Evolutionary conservation across 1,284 basidiomycete genomes (phyloP).

Genomic region (Heliocybe sulcata): DNA sequence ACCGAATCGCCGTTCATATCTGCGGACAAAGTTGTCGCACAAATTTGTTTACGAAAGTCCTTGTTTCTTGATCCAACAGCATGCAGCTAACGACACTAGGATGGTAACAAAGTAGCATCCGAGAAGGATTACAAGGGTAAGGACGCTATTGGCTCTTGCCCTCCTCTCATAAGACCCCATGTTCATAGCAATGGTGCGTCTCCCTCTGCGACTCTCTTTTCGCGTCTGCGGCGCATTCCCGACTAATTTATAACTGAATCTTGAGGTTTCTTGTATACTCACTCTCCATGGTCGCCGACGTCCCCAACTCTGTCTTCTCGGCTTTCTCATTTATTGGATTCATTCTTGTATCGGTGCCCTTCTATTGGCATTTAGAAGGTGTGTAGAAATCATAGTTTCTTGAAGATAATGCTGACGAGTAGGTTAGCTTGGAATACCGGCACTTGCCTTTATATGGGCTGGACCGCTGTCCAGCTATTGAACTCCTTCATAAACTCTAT

Average conservation of each 20-base stretch:
- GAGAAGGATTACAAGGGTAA: too few relatives aligned
- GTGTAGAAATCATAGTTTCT: not conserved
- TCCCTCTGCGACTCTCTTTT: too few relatives aligned
- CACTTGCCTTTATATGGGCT: conserved; percentile 52
- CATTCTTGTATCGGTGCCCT: conserved; percentile 32
- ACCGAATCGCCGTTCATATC: too few relatives aligned
- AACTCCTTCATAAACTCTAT: conserved; percentile 44
- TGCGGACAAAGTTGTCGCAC: too few relatives aligned
- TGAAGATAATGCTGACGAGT: not conserved
- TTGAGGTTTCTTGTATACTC: not conserved
- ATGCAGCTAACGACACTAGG: too few relatives aligned
- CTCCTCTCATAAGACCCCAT: too few relatives aligned
- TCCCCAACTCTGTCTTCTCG: conserved; percentile 10
- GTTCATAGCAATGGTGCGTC: too few relatives aligned
- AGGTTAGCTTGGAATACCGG: conserved; percentile 43
- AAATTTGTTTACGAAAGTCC: too few relatives aligned
- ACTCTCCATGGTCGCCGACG: not conserved
- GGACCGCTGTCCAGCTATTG: conserved; percentile 41
- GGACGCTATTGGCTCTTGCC: too few relatives aligned
- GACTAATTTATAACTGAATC: not conserved
- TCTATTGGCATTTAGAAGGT: conserved; percentile 41
- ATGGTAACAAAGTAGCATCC: too few relatives aligned
- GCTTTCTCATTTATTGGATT: conserved; percentile 33
- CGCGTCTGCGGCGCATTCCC: too few relatives aligned
- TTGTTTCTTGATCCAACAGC: too few relatives aligned